phyloP scores from a whole-genome alignment of 192 early-diverging fungal species.

The Backusella westeae region DNA sequence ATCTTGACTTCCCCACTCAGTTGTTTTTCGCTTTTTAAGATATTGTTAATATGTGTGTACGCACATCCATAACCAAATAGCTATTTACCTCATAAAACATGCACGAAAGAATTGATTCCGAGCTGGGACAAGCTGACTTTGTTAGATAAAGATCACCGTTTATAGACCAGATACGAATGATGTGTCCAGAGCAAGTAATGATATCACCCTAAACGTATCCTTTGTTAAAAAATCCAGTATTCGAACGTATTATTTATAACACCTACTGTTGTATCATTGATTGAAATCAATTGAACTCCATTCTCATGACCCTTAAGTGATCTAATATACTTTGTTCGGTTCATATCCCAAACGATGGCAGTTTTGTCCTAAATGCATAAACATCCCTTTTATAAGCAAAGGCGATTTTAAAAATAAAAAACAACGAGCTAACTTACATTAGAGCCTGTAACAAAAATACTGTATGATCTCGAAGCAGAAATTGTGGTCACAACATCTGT shows the following conservation, averaged over 20 bases:
- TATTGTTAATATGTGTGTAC: not conserved
- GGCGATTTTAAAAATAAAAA: not conserved
- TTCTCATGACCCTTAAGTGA: constrained; percentile 51
- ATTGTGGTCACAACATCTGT: constrained; percentile 47
- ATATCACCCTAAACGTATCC: constrained; percentile 51
- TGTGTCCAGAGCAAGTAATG: constrained; percentile 54
- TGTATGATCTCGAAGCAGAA: constrained; percentile 54
- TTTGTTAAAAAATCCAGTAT: not conserved
- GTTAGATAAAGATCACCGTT: constrained; percentile 62
- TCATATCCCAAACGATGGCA: constrained; percentile 65
- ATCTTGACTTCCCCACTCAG: constrained; percentile 49
- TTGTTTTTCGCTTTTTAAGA: constrained; percentile 33
- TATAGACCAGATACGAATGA: constrained; percentile 59
- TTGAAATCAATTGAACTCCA: constrained; percentile 45
- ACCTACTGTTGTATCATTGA: constrained; percentile 61
- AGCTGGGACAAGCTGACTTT: constrained; percentile 45
- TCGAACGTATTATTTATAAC: not conserved
- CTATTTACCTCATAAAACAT: constrained; percentile 47
- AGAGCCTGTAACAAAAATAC: constrained; percentile 58
- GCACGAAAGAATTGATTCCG: constrained; percentile 53
- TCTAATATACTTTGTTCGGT: constrained; percentile 61
- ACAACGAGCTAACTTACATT: constrained; percentile 23
- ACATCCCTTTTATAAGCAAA: not conserved
- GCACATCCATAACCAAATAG: not conserved
- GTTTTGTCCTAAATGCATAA: constrained; percentile 48